These are phyloP conservation scores for Gamsiella multidivaricata DNA, from an alignment of 192 early-diverging fungal species.

Conservation along the genomic window DNA sequence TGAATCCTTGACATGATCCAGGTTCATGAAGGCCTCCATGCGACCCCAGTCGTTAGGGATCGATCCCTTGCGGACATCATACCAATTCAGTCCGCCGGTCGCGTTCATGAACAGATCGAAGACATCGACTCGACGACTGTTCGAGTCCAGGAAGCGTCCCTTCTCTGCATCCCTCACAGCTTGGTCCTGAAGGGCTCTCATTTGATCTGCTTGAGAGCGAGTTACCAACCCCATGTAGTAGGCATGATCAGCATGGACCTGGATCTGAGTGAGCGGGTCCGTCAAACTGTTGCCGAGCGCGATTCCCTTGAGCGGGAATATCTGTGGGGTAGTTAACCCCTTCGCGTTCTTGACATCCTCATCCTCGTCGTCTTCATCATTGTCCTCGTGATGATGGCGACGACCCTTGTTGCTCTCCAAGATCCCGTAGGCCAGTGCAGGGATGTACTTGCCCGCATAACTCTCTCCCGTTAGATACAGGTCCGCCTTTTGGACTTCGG, in stretches of 20 bases:
- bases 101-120: conserved; percentile 75
- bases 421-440: conserved; percentile 73
- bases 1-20: conserved; percentile 60
- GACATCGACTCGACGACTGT: conserved; percentile 57
- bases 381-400: conserved; percentile 12
- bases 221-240: conserved; percentile 66
- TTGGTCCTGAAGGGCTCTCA: conserved; percentile 49
- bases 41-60: conserved; percentile 70
- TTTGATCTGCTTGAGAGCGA: conserved; percentile 46
- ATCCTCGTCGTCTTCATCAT: not conserved
- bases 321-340: not conserved
- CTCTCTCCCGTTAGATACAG: conserved; percentile 74
- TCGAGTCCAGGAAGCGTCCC: conserved; percentile 65
- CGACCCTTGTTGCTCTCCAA: conserved; percentile 64
- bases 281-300: conserved; percentile 73
- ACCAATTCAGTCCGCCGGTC: conserved; percentile 79
- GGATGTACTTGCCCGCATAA: conserved; percentile 82
- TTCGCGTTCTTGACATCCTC: not conserved
- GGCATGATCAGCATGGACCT: conserved; percentile 66
- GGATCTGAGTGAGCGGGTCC: conserved; percentile 69
- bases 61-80: conserved; percentile 77
- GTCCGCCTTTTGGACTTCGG: conserved; percentile 64
- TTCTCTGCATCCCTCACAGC: conserved; percentile 57
- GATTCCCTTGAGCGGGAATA: conserved; percentile 37
- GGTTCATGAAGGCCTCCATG: conserved; percentile 72